phyloP scores from a whole-genome alignment of 257 asterid species.

The Asclepias syriaca region DNA sequence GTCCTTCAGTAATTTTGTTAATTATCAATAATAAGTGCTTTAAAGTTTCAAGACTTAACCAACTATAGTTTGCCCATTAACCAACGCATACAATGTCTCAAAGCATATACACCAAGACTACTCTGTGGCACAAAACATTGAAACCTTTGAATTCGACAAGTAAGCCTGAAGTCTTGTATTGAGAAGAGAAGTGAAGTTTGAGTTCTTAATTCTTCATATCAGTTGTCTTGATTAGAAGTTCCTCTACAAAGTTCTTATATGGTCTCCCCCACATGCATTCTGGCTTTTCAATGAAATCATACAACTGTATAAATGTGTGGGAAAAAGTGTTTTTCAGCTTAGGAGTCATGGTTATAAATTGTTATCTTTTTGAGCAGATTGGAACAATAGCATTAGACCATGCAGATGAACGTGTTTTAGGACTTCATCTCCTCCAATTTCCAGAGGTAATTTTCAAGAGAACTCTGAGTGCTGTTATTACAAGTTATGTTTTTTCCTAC shows the following conservation, averaged over 20 bases:
- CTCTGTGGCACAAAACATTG: background rate
- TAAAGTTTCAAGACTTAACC: background rate
- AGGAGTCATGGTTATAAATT: background rate
- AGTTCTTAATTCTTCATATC: background rate
- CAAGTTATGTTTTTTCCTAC: too few species aligned
- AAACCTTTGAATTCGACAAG: background rate
- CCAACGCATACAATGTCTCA: background rate
- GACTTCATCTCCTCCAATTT: constrained; percentile 85
- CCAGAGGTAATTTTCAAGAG: constrained; percentile 50
- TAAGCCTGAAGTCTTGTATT: background rate
- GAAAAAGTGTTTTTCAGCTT: background rate
- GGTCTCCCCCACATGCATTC: too few species aligned
- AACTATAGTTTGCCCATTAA: background rate
- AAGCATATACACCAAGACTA: background rate
- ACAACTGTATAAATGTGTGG: background rate
- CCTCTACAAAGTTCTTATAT: background rate
- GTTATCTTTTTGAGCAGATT: constrained; percentile 40
- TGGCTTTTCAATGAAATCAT: background rate
- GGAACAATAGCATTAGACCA: constrained; percentile 65
- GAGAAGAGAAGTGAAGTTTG: background rate
- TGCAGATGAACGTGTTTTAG: constrained; percentile 69
- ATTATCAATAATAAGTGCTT: background rate
- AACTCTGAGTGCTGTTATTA: background rate
- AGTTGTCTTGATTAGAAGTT: background rate
- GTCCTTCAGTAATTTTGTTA: background rate